Conservation (phyloP, 495 filamentous ascomycete species). For the Penicillium canariense region DNA sequence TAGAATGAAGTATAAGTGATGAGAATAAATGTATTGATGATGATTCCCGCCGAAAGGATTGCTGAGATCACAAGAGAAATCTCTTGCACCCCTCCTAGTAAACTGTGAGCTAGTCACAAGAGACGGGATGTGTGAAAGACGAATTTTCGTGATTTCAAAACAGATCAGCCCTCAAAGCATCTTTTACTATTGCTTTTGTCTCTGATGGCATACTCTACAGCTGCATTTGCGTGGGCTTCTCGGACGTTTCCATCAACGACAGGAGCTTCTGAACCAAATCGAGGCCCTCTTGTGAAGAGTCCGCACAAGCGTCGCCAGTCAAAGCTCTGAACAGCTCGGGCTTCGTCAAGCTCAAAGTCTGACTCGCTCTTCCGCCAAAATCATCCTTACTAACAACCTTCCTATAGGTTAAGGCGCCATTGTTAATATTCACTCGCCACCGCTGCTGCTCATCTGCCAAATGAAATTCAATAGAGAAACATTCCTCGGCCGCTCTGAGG, state of each 20-base stretch:
- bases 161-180: too few relatives aligned
- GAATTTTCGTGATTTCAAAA: too few relatives aligned
- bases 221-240: neutral
- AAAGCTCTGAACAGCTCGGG: neutral
- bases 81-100: too few relatives aligned
- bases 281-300: neutral
- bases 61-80: too few relatives aligned
- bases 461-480: constrained; percentile 9
- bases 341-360: neutral
- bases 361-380: neutral
- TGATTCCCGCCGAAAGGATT: too few relatives aligned
- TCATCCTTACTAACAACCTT: neutral
- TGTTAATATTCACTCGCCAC: constrained; percentile 18
- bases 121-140: too few relatives aligned
- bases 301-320: neutral
- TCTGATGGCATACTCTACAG: neutral
- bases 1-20: too few relatives aligned
- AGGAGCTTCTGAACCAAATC: neutral
- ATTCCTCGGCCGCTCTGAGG: neutral
- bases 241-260: neutral
- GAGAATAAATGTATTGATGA: too few relatives aligned
- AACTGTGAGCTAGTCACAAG: too few relatives aligned
- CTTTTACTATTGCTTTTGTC: too few relatives aligned
- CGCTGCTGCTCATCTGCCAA: constrained; percentile 11
- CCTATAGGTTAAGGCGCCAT: constrained; percentile 17